Base-by-base conservation (phyloP, 2,329 filamentous ascomycete species). In the Fusarium sp. region DNA sequence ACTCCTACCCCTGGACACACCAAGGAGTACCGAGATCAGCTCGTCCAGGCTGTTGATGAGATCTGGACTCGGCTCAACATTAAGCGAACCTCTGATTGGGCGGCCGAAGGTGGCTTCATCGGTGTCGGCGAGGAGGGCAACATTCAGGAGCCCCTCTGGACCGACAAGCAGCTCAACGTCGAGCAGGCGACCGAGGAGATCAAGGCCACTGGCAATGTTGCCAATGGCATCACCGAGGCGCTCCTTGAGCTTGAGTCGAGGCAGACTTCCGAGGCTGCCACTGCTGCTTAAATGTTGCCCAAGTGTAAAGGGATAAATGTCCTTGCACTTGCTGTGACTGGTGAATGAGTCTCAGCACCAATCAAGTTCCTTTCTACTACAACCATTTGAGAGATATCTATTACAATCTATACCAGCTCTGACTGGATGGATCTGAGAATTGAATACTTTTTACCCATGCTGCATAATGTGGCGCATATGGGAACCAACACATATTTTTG, bases 1-100 rank as follows among this genome's bases (percentile, higher is more conserved):
- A 99, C 96, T 2, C 96, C 96, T 0, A 99, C 96, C 1, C 96
- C 96, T 0, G 96, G 96, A 50, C 96, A 99, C 83, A 91, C 90
- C 64, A 93, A 93, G 84, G 90, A 94, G 77, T 94, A 93, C 85
- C 94, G 95, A 71, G 93, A 97, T 75, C 91, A 97, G 78, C 91
- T 99, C 6, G 92, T 98, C 31, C 84, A 91, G 69, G 95, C 96
- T 6, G 85, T 99, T 37, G 94, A 98, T 77, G 89, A 90, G 77
- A 96, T 99, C 69, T 99, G 96, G 95, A 90, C 88, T 57, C 91
- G 96, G 79, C 90, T 99, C 3, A 91, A 91, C 70, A 95, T 98
- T 85, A 98, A 97, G 88, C 93, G 96, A 79, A 97, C 96, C 31
- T 94, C 92, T 67, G 93, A 97, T 79, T 99, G 96, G 96, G 93